phyloP scores from a whole-genome alignment of 306 rosid species.

The Prunus mira region DNA sequence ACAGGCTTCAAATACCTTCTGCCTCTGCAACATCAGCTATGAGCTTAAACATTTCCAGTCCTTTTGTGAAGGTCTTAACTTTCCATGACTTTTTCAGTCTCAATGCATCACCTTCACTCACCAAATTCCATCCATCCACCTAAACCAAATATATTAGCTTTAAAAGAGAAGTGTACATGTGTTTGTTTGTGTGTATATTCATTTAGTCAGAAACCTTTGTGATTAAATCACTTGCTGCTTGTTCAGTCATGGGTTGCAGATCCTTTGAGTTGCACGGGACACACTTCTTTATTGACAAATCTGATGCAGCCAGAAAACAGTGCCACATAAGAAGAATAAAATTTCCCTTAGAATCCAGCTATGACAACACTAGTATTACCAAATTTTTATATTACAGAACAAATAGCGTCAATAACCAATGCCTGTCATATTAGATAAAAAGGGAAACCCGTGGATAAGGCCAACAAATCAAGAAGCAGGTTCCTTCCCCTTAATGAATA shows the following conservation, averaged over 20 bases:
- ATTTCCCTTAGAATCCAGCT: neutral
- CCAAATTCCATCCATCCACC: constrained; percentile 71
- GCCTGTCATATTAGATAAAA: neutral
- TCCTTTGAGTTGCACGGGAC: constrained; percentile 72
- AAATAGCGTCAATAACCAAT: neutral
- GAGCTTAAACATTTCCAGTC: constrained; percentile 65
- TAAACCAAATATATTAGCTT: constrained; percentile 20
- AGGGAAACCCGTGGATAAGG: neutral
- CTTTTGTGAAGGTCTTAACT: constrained; percentile 80
- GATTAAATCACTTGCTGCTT: constrained; percentile 53
- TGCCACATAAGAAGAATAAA: neutral
- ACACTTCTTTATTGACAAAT: constrained; percentile 59
- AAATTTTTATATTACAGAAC: neutral
- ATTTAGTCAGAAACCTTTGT: constrained; percentile 42
- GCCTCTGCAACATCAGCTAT: constrained; percentile 82
- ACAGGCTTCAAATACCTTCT: constrained; percentile 43
- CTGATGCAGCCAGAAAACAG: constrained; percentile 31
- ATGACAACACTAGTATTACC: neutral
- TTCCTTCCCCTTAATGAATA: neutral
- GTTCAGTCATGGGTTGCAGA: constrained; percentile 65
- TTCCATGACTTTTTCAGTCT: constrained; percentile 66
- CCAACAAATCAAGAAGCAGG: neutral
- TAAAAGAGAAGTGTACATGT: neutral
- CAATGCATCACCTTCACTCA: constrained; percentile 51
- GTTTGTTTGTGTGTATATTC: neutral